Percentiles rank a stretch among this genome's conserved stretches.
Conservation (phyloP, 2,329 filamentous ascomycete genomes). For the Cladophialophora exuberans region DNA sequence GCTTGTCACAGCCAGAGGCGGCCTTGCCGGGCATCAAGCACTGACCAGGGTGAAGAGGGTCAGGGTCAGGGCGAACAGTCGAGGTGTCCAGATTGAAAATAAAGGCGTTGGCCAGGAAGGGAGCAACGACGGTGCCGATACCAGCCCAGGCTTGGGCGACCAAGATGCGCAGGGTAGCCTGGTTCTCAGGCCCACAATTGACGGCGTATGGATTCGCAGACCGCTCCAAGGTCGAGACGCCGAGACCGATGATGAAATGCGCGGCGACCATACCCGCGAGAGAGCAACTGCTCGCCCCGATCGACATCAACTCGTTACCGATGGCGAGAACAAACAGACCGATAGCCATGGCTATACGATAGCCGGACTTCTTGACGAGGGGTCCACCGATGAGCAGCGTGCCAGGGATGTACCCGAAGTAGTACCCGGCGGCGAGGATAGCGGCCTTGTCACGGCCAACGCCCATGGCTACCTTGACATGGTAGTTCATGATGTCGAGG, state of each 20-base stretch:
- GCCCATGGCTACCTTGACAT: slow-evolving; percentile 33
- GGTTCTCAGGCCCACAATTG: slow-evolving; percentile 74
- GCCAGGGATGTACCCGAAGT: slow-evolving; percentile 30
- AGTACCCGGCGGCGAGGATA: slow-evolving; percentile 32
- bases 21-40: slow-evolving; percentile 44
- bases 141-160: slow-evolving; percentile 77
- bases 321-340: slow-evolving; percentile 73
- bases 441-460: slow-evolving; percentile 29
- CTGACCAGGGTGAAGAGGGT: slow-evolving; percentile 24
- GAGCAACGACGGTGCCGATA: slow-evolving; percentile 73
- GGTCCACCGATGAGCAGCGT: slow-evolving; percentile 31
- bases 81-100: slow-evolving; percentile 61
- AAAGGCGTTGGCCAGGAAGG: slow-evolving; percentile 64
- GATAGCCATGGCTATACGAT: slow-evolving; percentile 74
- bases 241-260: slow-evolving; percentile 75
- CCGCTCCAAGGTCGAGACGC: slow-evolving; percentile 73
- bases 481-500: slow-evolving; percentile 51
- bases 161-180: slow-evolving; percentile 76
- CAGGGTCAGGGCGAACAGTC: slow-evolving; percentile 8
- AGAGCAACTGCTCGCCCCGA: slow-evolving; percentile 25
- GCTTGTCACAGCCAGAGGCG: slow-evolving; percentile 43
- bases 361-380: slow-evolving; percentile 29
- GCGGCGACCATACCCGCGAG: slow-evolving; percentile 29
- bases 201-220: slow-evolving; percentile 77
- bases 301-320: slow-evolving; percentile 65